Base-by-base conservation (phyloP, 2,329 filamentous ascomycete genomes). In the Fusarium setosum region DNA sequence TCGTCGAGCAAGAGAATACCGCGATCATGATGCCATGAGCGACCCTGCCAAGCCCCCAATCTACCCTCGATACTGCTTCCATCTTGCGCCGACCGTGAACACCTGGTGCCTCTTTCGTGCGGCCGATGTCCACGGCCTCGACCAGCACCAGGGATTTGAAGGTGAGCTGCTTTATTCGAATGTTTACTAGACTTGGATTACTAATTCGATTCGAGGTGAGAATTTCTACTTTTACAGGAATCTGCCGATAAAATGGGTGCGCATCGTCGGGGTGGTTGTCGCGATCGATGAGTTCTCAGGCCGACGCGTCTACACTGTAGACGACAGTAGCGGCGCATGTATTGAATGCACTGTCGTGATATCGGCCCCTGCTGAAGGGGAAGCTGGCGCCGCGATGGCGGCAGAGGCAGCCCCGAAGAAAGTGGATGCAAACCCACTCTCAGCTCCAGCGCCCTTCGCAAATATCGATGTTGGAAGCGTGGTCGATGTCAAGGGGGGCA, bases 231-330 rank as follows among this genome's bases (percentile, higher is more conserved):
- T 94, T 76, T 84, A 89, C 78, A 77, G 83, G 48, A 94, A 94
- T 75, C 88, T 94, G 67, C 92, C 92, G 0, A 88, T 95, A 69
- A 88, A 88, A 83, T 94, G 90, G 86, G 86, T 92, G 52, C 88
- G 90, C 62, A 76, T 94, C 29, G 84, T 88, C 8, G 92, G 92
- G 26, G 77, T 93, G 9, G 84, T 95, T 20, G 88, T 94, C 55
- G 86, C 85, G 12, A 77, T 88, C 32, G 84, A 88, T 64, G 82
- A 88, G 20, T 84, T 80, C 56, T 63, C 71, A 32, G 77, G 76
- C 32, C 79, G 79, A 32, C 81, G 79, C 41, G 77, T 86, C 37
- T 88, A 84, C 68, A 88, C 84, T 3, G 74, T 91, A n/a, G 89
- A 91, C 68, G 89, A 91, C 74, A 86, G 88, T 73, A 89, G 86